Base-by-base conservation (phyloP, 23 red algal species). In the Gracilariopsis chorda region DNA sequence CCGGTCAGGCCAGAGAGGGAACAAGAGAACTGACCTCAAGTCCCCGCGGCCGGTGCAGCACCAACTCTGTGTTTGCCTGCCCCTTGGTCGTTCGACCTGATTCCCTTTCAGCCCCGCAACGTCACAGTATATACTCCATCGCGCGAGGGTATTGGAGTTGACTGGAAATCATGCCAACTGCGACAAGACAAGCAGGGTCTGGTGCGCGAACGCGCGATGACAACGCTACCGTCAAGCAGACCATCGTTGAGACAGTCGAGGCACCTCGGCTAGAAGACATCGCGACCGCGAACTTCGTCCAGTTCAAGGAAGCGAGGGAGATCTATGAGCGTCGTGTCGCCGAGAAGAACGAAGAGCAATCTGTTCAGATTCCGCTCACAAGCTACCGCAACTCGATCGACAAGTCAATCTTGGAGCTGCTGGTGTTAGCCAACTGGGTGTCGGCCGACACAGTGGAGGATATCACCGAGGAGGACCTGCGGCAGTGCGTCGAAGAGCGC, bases 391-490 rank as follows among this genome's bases (percentile, higher is more conserved):
- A 35, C 39, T 43, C 52, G 5, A 65, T 64, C 40, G 27, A 35
- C 9, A 37, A 67, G 4, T 20, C 60, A 23, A 56, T 48, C 27
- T 45, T 67, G 27, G 27, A 67, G 40, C 64, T 84, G 60, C 39
- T 84, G 28, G 57, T 84, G 33, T 30, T 65, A 24, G 20, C 55
- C 20, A 52, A 84, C 34, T 62, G 24, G 53, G 56, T 84, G 3
- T 25, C 52, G 0, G 58, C 20, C 5, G 13, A 8, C 2, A 17
- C 24, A 7, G 57, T 65, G 20, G 57, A 68, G 17, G 80, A 67
- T 23, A 48, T 84, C 58, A 84, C 52, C 13, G 56, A 84, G 12
- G 52, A 67, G 10, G 28, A 84, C 11, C 55, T 84, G 1, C 63
- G 7, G 58, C 25, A 24, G 28, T 63, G 55, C 21, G 40, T 84